Base-by-base conservation (phyloP, 768 basidiomycete species). In the Grammothele lineata region DNA sequence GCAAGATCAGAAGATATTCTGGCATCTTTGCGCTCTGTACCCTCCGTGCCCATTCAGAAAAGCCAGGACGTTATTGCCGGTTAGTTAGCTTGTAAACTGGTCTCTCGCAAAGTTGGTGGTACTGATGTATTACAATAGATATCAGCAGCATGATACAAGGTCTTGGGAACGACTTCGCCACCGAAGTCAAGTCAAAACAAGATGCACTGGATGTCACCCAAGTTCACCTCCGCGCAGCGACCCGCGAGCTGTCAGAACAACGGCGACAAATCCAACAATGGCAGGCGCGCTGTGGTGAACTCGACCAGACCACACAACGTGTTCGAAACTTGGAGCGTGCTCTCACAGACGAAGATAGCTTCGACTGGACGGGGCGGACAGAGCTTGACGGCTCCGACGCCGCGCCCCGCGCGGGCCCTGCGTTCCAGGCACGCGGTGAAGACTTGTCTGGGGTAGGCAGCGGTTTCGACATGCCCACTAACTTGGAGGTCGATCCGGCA, bases 241-340 rank as follows among this genome's bases (percentile, higher is more conserved):
- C 95, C 3, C 85, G 88, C 44, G 86, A 92, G 56, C 80, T 99
- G 18, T 85, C 92, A 0, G 89, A 93, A 56, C 89, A 92, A 62
- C 85, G 96, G 37, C 85, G 84, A 58, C 86, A 91, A 57, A 83
- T 95, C 30, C 80, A 85, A 54, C 57, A 71, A 4, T 88, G 88
- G 81, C 87, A 92, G 63, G 60, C 67, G 1, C 76, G 79, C 30
- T 84, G 87, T 49, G 76, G 73, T 8, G 87, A 92, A 63, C 75
- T 92, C 10, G 94, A 96, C 54, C 82, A 89, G 55, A 71, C 87
- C 25, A 77, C 75, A 34, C 91, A 92, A 58, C 81, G 90, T 11
- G 76, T 87, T 40, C 79, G 83, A 38, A 96, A 97, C 64, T 76
- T 98, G 23, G 83, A 91, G 60, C 80, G 81, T 34, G 92, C 90